Conservation (phyloP, 73 alveolate genomes). For the Halteria grandinella region DNA sequence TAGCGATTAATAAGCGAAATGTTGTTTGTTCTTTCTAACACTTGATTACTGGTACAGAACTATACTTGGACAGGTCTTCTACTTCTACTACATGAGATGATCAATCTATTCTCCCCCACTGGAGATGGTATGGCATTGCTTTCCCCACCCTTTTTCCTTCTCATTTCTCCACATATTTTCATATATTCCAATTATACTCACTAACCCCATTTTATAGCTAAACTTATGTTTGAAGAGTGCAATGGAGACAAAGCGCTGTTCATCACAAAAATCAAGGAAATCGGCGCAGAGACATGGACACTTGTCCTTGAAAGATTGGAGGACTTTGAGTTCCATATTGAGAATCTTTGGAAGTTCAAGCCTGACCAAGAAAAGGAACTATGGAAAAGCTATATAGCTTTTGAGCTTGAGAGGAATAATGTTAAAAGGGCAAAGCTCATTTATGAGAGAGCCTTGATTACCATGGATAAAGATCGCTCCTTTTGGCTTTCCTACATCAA, state of each 20-base stretch:
- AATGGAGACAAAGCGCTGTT: slow-evolving; percentile 38
- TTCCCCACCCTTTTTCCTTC: not conserved
- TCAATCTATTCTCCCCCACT: no score
- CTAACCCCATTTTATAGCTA: slow-evolving; percentile 27
- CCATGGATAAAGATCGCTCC: slow-evolving; percentile 33
- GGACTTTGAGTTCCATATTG: slow-evolving; percentile 18
- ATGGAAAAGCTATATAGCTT: slow-evolving; percentile 41
- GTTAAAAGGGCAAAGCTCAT: slow-evolving; percentile 39
- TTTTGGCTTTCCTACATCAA: slow-evolving; percentile 42
- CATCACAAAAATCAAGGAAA: not conserved
- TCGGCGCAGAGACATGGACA: slow-evolving; percentile 11
- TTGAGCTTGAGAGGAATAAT: slow-evolving; percentile 12
- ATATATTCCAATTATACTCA: no score
- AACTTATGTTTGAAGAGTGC: slow-evolving; percentile 29
- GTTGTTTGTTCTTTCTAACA: no score
- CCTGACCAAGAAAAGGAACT: no score
- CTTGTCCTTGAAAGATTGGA: slow-evolving; percentile 12
- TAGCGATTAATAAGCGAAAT: no score
- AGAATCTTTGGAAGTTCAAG: slow-evolving; percentile 23
- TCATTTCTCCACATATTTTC: not conserved
- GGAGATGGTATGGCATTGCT: not conserved
- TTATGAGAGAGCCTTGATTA: slow-evolving; percentile 43
- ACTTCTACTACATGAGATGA: no score
- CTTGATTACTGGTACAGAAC: no score
- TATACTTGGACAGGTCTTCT: no score